phyloP scores from a whole-genome alignment of 169 alveolate species.

The Cryptosporidium parvum region DNA sequence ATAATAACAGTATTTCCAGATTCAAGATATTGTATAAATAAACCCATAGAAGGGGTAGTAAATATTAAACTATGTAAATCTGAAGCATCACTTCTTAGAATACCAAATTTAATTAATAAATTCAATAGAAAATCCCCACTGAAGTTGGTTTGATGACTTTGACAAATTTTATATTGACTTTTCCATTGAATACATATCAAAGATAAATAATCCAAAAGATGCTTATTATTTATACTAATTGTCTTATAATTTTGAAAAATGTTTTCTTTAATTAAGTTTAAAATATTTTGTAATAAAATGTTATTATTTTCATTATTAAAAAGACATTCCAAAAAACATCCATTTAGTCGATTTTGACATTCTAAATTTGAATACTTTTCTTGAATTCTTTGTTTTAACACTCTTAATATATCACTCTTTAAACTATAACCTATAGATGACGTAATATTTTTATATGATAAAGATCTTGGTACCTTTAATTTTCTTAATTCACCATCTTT shows the following conservation, averaged over 20 bases:
- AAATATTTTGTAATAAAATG: not conserved
- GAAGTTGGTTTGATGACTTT: not conserved
- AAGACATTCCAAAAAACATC: conserved; percentile 11
- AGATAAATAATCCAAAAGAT: not conserved
- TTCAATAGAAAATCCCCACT: not conserved
- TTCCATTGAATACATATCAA: not conserved
- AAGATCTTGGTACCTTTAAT: conserved; percentile 38
- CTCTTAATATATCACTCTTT: conserved; percentile 34
- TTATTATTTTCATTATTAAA: not conserved
- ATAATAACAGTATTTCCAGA: conserved; percentile 40
- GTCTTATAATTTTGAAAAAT: conserved; percentile 15
- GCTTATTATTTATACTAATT: not conserved
- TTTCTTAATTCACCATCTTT: conserved; percentile 48
- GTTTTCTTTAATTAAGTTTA: not conserved
- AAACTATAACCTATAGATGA: conserved; percentile 40
- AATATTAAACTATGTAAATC: conserved; percentile 5
- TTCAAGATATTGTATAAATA: conserved; percentile 55
- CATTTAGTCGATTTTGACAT: not conserved
- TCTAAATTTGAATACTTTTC: not conserved
- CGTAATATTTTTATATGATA: not conserved
- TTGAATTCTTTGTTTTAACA: not conserved
- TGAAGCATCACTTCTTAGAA: conserved; percentile 49
- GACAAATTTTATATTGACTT: not conserved
- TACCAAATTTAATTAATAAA: conserved; percentile 22
- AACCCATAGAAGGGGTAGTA: conserved; percentile 64